A percentile compares a stretch with the other conserved stretches of the same genome.
Evolutionary conservation across 2,329 filamentous ascomycete genomes (phyloP).

Genomic region (Arthroderma uncinatum): DNA sequence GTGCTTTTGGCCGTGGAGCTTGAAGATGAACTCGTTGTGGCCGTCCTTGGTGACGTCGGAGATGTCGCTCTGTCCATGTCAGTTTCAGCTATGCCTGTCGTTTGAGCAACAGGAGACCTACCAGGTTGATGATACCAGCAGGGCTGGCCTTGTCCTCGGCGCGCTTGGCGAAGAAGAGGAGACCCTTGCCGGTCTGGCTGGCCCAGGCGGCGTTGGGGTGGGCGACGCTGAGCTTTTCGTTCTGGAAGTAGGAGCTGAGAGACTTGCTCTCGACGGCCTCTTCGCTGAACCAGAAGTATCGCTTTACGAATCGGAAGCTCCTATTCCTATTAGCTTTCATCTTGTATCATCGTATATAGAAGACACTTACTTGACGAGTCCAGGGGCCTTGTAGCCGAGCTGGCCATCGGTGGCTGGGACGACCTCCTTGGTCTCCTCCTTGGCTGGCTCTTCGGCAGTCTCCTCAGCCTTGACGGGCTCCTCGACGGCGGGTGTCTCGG

Average conservation of each 20-base stretch:
- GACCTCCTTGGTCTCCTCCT: constrained; percentile 27
- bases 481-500: constrained; percentile 15
- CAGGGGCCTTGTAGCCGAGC: constrained; percentile 81
- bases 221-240: constrained; percentile 71
- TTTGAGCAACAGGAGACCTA: constrained; percentile 38
- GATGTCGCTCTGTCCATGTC: constrained; percentile 45
- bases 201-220: constrained; percentile 82
- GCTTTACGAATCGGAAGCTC: constrained; percentile 83
- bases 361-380: constrained; percentile 73
- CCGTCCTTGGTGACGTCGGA: constrained; percentile 66
- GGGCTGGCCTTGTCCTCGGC: constrained; percentile 69
- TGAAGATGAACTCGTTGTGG: constrained; percentile 72
- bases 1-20: constrained; percentile 80
- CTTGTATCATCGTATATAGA: too few species aligned
- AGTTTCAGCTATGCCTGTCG: not conserved
- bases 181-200: constrained; percentile 84
- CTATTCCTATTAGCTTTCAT: constrained; percentile 36
- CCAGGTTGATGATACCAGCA: constrained; percentile 71
- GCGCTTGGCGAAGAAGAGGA: constrained; percentile 83
- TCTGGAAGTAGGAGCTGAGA: constrained; percentile 66
- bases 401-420: constrained; percentile 71
- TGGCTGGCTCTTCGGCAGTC: constrained; percentile 26
- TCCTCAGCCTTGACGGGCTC: constrained; percentile 23
- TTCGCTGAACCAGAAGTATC: constrained; percentile 77
- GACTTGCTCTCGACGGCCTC: constrained; percentile 64